Evolutionary conservation across 2,329 filamentous ascomycete genomes (phyloP), one percentile per base, ranked within the genome.

Genomic region (Hyphodiscus sp.): DNA sequence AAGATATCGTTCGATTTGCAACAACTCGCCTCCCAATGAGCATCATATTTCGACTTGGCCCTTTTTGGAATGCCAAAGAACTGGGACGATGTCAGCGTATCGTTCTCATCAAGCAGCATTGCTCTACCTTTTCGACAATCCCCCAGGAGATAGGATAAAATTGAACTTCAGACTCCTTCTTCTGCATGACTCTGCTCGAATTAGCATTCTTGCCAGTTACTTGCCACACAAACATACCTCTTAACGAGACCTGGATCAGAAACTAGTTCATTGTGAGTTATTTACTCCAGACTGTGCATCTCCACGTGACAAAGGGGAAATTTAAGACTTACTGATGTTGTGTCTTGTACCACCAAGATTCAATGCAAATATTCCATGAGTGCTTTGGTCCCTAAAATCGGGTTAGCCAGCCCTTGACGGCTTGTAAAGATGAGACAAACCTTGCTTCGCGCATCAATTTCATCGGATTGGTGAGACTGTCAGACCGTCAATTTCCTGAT

Each of bases 11-110:
- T 9, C 16, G 13, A 20, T 19, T 19, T n/a, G 71, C 74, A 58
- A 76, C 75, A 23, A 42, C 19, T 45, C 56, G 67, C 65, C 16
- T 65, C 59, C 61, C 60, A 65, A 15, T 43, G 33, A 29, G 57
- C 47, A 18, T 53, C n/a, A 49, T 65, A 65, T 45, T 63, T 63
- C 3, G 33, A 23, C 50, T 61, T 57, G 23, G 53, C 56, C 5
- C 45, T 53, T 51, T 58, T 59, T 1, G 65, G 66, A 15, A 65
- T 23, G 1, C 60, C 63, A 49, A 67, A 67, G 45, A 65, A 66
- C 65, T 68, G 16, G 19, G 26, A n/a, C 23, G 50, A 18, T 26
- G 44, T 59, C 38, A 62, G 55, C n/a, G 15, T 49, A 20, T 2
- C 29, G 2, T 41, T 8, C 20, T 26, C 7, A 13, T 26, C 45